A percentile compares a stretch with the other conserved stretches of the same genome.
Conservation (phyloP, 805 yeast species). For the Saturnispora saitoi region DNA sequence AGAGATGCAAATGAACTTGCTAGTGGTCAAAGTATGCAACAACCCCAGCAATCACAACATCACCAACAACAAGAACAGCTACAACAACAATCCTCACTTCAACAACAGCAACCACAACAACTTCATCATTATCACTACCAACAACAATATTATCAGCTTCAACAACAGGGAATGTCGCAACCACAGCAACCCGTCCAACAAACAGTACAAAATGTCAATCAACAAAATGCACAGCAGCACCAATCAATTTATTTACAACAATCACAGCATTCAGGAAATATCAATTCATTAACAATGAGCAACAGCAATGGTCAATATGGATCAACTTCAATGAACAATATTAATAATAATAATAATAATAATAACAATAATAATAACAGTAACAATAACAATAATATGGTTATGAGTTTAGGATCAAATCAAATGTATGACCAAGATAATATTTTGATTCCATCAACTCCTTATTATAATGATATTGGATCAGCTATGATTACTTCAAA, state of each 20-base stretch:
- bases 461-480: slow-evolving; percentile 3
- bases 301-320: neutral
- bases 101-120: slow-evolving; percentile 3
- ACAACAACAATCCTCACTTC: neutral
- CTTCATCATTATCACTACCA: too few species aligned
- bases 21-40: slow-evolving; percentile 2
- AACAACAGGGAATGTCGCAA: neutral
- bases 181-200: neutral
- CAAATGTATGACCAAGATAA: neutral
- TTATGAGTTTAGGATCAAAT: neutral
- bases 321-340: too few species aligned
- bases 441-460: slow-evolving; percentile 3
- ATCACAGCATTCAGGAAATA: neutral
- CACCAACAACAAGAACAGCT: slow-evolving; percentile 1
- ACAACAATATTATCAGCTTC: neutral
- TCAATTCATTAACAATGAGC: neutral
- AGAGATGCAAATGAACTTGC: slow-evolving; percentile 12
- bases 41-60: slow-evolving; percentile 5
- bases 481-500: neutral
- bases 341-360: too few species aligned
- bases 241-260: neutral
- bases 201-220: neutral
- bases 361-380: too few species aligned
- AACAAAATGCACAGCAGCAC: neutral
- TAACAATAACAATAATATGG: neutral